These are phyloP conservation scores for Delitschia confertaspora DNA, from an alignment of 495 filamentous ascomycete species.

Conservation along the genomic window DNA sequence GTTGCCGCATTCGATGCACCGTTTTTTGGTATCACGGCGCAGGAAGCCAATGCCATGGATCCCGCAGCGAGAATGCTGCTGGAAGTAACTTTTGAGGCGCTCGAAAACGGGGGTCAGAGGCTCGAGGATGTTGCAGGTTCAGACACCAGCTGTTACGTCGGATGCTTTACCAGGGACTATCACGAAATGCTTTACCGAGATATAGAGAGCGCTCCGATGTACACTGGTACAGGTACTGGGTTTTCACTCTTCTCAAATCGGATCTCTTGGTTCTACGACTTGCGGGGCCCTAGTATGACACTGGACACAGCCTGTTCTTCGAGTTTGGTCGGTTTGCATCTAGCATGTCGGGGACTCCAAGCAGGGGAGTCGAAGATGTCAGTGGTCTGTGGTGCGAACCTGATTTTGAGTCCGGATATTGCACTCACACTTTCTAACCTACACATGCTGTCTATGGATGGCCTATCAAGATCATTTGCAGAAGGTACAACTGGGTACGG, in stretches of 20 bases:
- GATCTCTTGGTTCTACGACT: slow-evolving; percentile 13
- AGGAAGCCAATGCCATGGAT: slow-evolving; percentile 7
- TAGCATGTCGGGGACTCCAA: slow-evolving; percentile 1
- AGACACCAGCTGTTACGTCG: slow-evolving; percentile 12
- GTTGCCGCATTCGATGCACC: slow-evolving; percentile 7
- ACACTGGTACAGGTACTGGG: slow-evolving; percentile 3
- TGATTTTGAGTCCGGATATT: slow-evolving; percentile 5
- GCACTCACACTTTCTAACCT: slow-evolving; percentile 2
- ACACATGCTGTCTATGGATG: slow-evolving; percentile 3
- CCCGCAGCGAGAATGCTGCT: slow-evolving; percentile 7
- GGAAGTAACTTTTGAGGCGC: slow-evolving; percentile 5
- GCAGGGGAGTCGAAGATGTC: slow-evolving; percentile 1
- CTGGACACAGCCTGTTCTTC: slow-evolving; percentile 19
- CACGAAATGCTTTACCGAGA: slow-evolving; percentile 9
- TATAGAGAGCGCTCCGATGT: slow-evolving; percentile 4
- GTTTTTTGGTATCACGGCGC: slow-evolving; percentile 6
- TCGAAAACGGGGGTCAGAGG: slow-evolving; percentile 15
- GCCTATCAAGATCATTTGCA: slow-evolving; percentile 29
- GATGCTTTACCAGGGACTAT: slow-evolving; percentile 8
- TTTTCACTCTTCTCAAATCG: slow-evolving; percentile 7
- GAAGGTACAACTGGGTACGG: slow-evolving; percentile 37
- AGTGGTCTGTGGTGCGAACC: slow-evolving; percentile 4
- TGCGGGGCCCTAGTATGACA: slow-evolving; percentile 9
- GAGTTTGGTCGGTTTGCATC: slow-evolving; percentile 8
- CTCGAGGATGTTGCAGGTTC: slow-evolving; percentile 1